phyloP scores from a whole-genome alignment of 2,329 filamentous ascomycete genomes.

The Diaporthe velutina region DNA sequence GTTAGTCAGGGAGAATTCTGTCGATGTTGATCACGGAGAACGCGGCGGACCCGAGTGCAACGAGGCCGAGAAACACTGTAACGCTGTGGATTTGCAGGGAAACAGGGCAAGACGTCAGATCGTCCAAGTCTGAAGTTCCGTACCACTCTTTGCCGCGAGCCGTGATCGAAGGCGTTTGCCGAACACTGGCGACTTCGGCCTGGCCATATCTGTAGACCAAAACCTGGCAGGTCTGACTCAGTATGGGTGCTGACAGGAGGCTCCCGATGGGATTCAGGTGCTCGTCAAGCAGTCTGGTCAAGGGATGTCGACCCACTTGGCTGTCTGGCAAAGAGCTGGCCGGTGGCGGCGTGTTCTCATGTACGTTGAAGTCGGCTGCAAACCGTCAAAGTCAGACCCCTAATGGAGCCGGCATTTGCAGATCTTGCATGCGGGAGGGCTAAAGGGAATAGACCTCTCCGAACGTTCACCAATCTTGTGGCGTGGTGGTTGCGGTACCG shows the following conservation, averaged over 20 bases:
- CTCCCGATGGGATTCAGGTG: not conserved
- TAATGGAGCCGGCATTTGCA: constrained; percentile 11
- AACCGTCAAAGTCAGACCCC: not conserved
- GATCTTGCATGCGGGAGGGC: constrained; percentile 22
- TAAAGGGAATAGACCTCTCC: not conserved
- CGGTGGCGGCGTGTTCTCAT: not conserved
- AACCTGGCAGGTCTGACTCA: constrained; percentile 6
- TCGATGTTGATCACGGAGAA: constrained; percentile 7
- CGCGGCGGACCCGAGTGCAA: constrained; percentile 6
- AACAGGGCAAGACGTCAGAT: constrained; percentile 31
- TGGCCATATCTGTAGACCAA: not conserved
- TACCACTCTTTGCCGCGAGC: not conserved
- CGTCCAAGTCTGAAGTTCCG: constrained; percentile 28
- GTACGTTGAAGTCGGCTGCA: not conserved
- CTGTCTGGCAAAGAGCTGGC: constrained; percentile 8
- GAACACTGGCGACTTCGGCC: not conserved
- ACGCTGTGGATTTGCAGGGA: constrained; percentile 21
- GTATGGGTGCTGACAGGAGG: constrained; percentile 10
- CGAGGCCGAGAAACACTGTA: constrained; percentile 24
- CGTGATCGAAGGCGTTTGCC: constrained; percentile 7
- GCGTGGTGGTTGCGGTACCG: constrained; percentile 1
- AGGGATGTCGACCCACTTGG: constrained; percentile 22
- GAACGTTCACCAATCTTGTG: not conserved
- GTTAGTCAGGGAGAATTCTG: not conserved
- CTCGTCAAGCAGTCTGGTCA: constrained; percentile 12